Base-by-base conservation (phyloP, 495 filamentous ascomycete species). In the Talaromyces thailandensis region DNA sequence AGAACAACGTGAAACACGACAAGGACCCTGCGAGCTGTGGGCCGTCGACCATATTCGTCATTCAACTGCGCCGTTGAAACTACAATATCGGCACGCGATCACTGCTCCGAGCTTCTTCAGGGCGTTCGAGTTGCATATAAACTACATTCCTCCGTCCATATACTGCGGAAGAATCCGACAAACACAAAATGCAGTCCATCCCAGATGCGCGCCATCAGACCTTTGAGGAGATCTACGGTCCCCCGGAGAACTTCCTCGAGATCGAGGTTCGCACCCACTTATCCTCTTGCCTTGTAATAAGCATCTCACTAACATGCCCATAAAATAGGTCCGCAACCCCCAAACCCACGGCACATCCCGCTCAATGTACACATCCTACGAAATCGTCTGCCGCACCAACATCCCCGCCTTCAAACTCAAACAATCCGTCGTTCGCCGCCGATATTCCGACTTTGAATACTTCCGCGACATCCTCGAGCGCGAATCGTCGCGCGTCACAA, bases 151-250 rank as follows among this genome's bases (percentile, higher is more conserved):
- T n/a, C 14, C n/a, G 4, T 40, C 16, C 1, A 40, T 40, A 16
- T 16, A 40, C 12, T 40, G 18, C 43, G 51, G 16, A 55, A 9
- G 2, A 7, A 57, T 6, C 21, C 29, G 29, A 21, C 14, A 23
- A 14, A 40, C 70, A 28, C 71, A 87, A 81, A 64, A 86, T 92
- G 88, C 87, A 90, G 77, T 86, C 88, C 62, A 86, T 93, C 77
- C 89, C 89, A 14, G 89, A 91, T 74, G 87, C 87, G 57, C 90
- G 93, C 65, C 84, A 88, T 72, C 94, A 98, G 81, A 92, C 87
- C 68, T 98, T 96, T 70, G 94, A 98, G 77, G 94, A 98, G 83
- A 96, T 98, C 72, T 98, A 98, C 74, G 94, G 93, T 4, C 93
- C 93, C 14, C 94, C 95, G 16, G 94, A 98, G 83, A 98, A 98